Conservation (phyloP, 768 basidiomycete species). For the Termitomyces sp. region DNA sequence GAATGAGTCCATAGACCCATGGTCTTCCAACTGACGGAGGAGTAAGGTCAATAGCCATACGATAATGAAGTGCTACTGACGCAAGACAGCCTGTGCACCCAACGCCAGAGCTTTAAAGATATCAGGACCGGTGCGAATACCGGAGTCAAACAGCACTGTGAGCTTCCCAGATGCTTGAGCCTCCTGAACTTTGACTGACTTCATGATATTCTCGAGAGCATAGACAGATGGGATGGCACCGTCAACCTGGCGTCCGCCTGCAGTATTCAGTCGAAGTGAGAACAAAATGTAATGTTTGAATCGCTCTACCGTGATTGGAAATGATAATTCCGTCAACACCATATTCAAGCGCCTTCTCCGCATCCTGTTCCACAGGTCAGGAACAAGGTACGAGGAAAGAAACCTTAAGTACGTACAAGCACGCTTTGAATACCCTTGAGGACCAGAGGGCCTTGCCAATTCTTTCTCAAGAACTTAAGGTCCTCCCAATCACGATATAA, state of each 20-base stretch:
- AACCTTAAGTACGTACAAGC: slow-evolving; percentile 31
- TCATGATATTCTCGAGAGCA: slow-evolving; percentile 64
- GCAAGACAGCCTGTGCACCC: slow-evolving; percentile 76
- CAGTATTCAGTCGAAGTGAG: neutral
- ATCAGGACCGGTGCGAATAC: slow-evolving; percentile 80
- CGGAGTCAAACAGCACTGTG: slow-evolving; percentile 73
- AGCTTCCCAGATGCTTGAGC: slow-evolving; percentile 59
- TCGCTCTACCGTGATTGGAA: slow-evolving; percentile 65
- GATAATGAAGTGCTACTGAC: slow-evolving; percentile 34
- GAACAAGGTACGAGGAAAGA: neutral
- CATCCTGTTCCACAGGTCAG: slow-evolving; percentile 40
- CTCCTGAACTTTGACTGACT: slow-evolving; percentile 49
- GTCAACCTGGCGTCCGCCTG: slow-evolving; percentile 74
- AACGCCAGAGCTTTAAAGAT: slow-evolving; percentile 82
- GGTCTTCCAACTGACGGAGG: slow-evolving; percentile 58
- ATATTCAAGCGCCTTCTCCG: slow-evolving; percentile 59
- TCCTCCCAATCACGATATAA: slow-evolving; percentile 67
- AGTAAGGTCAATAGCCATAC: slow-evolving; percentile 1
- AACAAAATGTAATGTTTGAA: neutral
- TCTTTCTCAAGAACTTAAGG: slow-evolving; percentile 57
- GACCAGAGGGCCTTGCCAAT: slow-evolving; percentile 75
- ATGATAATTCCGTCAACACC: slow-evolving; percentile 73
- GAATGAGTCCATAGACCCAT: slow-evolving; percentile 66
- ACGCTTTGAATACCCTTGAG: slow-evolving; percentile 74
- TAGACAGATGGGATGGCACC: slow-evolving; percentile 72